Base-by-base conservation (phyloP, 805 yeast species). In the Myxozyma sirexii region DNA sequence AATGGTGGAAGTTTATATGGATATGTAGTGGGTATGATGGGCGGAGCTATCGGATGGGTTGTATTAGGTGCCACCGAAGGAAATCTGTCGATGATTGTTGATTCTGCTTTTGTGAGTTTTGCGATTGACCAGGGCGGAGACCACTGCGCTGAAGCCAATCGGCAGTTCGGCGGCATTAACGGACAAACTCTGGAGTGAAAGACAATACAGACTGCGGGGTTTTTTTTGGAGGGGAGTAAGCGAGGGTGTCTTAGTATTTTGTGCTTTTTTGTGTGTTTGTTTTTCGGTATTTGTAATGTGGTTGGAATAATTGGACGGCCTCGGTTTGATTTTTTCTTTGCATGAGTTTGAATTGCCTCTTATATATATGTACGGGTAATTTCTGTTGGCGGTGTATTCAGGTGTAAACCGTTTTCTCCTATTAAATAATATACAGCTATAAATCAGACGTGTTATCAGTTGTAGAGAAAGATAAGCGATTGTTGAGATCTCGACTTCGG, bases 1-100 rank as follows among this genome's bases (percentile, higher is more conserved):
- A 69, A 70, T 24, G 69, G 67, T 10, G 75, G 77, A 27, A 69
- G 75, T 46, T 68, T 72, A 5, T 76, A 76, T 54, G 78, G 77
- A 4, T 77, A 75, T 54, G 63, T 74, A 2, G 73, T 77, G 12
- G 80, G 77, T 1, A 59, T 77, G 8, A 61, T 76, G 8, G 76
- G 76, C 2, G 74, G 73, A 24, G 70, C 73, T 48, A 70, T 76
- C 12, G 79, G 79, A 13, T 77, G 79, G 78, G 73, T 76, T 17
- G 72, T 77, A 5, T 70, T 76, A 23, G 80, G 80, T 4, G 74
- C 78, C 6, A 74, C 78, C 8, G 80, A 77, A 58, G 77, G 77
- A 15, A 71, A 74, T 13, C 67, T 77, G 51, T 67, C 74, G 58
- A 76, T 72, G 72, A 60, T 67, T 49, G 68, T 67, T 29, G 70